phyloP scores from a whole-genome alignment of 2,329 filamentous ascomycete genomes.

The Clonostachys solani region DNA sequence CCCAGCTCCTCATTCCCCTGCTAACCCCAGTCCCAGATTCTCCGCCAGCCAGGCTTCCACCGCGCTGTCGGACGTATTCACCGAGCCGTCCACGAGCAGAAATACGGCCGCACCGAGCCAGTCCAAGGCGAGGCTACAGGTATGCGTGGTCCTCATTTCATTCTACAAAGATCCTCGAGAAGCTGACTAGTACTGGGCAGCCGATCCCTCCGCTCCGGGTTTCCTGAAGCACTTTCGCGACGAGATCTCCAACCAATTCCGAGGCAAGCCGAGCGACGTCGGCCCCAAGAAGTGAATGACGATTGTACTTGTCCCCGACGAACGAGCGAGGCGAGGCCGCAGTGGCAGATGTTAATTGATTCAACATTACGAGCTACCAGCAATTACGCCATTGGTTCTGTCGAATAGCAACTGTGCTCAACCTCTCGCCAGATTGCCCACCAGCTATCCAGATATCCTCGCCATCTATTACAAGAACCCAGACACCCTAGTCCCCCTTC shows the following conservation, averaged over 20 bases:
- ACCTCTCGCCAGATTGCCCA: too few relatives aligned
- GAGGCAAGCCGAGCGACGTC: slow-evolving; percentile 22
- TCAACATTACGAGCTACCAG: too few relatives aligned
- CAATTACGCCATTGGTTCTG: too few relatives aligned
- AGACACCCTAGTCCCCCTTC: not conserved
- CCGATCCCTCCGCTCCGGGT: not conserved
- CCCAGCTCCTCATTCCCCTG: not conserved
- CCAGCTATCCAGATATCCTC: too few relatives aligned
- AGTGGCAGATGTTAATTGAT: too few relatives aligned
- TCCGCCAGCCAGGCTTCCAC: slow-evolving; percentile 46
- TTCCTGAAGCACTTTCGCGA: slow-evolving; percentile 45
- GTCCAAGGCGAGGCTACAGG: slow-evolving; percentile 48
- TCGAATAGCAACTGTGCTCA: too few relatives aligned
- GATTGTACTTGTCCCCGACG: too few relatives aligned
- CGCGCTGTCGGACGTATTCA: slow-evolving; percentile 49
- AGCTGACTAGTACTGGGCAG: not conserved
- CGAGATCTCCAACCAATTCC: slow-evolving; percentile 45
- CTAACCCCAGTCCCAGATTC: slow-evolving; percentile 28
- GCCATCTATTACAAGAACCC: too few relatives aligned
- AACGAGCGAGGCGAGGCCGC: too few relatives aligned
- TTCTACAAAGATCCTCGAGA: not conserved
- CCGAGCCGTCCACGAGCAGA: slow-evolving; percentile 39
- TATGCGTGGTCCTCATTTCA: slow-evolving; percentile 10
- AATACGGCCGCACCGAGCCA: slow-evolving; percentile 44
- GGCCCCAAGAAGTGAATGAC: not conserved